Conservation (phyloP, 306 rosid genomes). For the Lathyrus aphaca region DNA sequence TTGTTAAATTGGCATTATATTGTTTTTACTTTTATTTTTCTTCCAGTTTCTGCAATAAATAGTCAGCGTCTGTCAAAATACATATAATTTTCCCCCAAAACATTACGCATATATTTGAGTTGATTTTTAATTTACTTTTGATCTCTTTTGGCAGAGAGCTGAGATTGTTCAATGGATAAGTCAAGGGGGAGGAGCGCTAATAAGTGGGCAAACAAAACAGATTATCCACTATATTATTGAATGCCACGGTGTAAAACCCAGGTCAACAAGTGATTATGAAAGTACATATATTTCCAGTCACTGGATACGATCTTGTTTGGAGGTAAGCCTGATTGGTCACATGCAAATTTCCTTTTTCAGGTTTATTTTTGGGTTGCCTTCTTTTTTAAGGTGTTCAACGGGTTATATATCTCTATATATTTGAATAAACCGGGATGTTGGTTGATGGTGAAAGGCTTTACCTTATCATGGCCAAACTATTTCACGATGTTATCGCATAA, state of each 20-base stretch:
- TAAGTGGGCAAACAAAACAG: slow-evolving; percentile 52
- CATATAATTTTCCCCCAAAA: not conserved
- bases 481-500: slow-evolving; percentile 15
- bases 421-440: not conserved
- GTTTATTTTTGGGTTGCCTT: slow-evolving; percentile 31
- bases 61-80: slow-evolving; percentile 1
- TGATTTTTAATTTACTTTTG: slow-evolving; percentile 37
- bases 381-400: slow-evolving; percentile 19
- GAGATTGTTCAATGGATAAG: slow-evolving; percentile 84
- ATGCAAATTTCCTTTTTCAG: slow-evolving; percentile 33
- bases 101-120: slow-evolving; percentile 5
- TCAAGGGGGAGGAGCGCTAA: slow-evolving; percentile 82
- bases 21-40: not conserved
- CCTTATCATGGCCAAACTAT: slow-evolving; percentile 13
- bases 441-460: not conserved
- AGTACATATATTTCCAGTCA: slow-evolving; percentile 72
- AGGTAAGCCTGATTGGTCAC: slow-evolving; percentile 54
- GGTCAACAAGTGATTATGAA: slow-evolving; percentile 38
- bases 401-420: not conserved
- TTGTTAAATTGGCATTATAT: slow-evolving; percentile 20
- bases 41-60: slow-evolving; percentile 22
- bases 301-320: slow-evolving; percentile 90
- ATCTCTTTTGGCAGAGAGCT: slow-evolving; percentile 63
- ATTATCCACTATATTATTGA: slow-evolving; percentile 67
- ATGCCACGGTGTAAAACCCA: slow-evolving; percentile 72